Conservation (phyloP, 2,329 filamentous ascomycete genomes). For the Neodidymelliopsis sp. region DNA sequence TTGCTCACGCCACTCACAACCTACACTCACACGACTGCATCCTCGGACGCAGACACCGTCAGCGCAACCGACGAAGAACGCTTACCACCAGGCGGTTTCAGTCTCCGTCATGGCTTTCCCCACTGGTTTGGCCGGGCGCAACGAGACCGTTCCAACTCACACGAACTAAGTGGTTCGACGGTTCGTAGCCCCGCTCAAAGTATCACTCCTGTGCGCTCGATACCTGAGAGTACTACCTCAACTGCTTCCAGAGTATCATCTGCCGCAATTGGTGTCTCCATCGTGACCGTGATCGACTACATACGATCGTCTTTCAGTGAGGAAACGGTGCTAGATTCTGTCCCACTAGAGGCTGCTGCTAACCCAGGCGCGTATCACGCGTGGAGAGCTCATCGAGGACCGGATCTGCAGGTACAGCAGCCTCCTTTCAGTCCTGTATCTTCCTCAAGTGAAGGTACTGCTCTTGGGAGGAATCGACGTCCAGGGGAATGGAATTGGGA, state of each 20-base stretch:
- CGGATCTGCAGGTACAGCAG: slow-evolving; percentile 37
- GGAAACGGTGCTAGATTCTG: slow-evolving; percentile 75
- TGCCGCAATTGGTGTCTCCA: slow-evolving; percentile 29
- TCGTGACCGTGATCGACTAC: slow-evolving; percentile 74
- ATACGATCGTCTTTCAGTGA: slow-evolving; percentile 83
- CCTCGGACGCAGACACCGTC: slow-evolving; percentile 76
- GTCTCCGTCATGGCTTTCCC: slow-evolving; percentile 87
- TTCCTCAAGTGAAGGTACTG: slow-evolving; percentile 22
- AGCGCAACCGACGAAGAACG: slow-evolving; percentile 84
- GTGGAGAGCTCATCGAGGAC: slow-evolving; percentile 76
- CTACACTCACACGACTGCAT: slow-evolving; percentile 85
- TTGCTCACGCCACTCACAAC: slow-evolving; percentile 92
- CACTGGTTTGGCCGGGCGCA: slow-evolving; percentile 74
- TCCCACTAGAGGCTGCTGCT: slow-evolving; percentile 82
- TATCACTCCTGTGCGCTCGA: slow-evolving; percentile 26
- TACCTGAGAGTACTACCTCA: slow-evolving; percentile 14
- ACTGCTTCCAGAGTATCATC: slow-evolving; percentile 13
- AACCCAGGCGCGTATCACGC: slow-evolving; percentile 95
- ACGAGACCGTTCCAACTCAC: slow-evolving; percentile 39
- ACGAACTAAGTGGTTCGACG: slow-evolving; percentile 43
- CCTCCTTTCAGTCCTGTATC: slow-evolving; percentile 38
- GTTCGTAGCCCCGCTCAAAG: slow-evolving; percentile 28
- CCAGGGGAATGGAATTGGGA: slow-evolving; percentile 98
- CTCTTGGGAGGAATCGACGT: slow-evolving; percentile 60
- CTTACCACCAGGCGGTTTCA: slow-evolving; percentile 88